Base-by-base conservation (phyloP, 2,329 filamentous ascomycete genomes). In the Pyrenophora tritici-repentis region DNA sequence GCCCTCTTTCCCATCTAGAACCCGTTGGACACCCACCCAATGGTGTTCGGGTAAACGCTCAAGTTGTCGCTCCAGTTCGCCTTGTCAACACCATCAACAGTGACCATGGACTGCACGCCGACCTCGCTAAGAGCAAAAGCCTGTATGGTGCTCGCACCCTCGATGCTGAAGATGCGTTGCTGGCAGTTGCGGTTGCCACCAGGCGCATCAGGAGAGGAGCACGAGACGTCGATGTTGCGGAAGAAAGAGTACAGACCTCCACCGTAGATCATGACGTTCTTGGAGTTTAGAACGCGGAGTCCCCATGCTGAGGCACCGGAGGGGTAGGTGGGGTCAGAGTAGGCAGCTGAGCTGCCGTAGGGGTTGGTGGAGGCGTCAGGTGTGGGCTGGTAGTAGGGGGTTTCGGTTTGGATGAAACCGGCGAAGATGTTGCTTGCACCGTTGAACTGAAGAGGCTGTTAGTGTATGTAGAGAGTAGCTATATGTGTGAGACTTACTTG, bases 381-480 rank as follows among this genome's bases (percentile, higher is more conserved):
- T 75, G 91, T 91, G 69, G 88, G 84, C 78, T 95, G 89, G 81
- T 87, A 91, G 79, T 86, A 85, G 10, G 92, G 89, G 2, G 92
- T 96, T 77, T 97, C 93, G 5, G 89, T 90, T 78, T 97, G 93
- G 66, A 96, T 91, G 52, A 90, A 78, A 10, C 84, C 86, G 78
- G 94, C 87, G 77, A 89, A 96, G 59, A 96, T 81, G 69, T 93
- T 88, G 63, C 85, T 80, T 2, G 91, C 89, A 56, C 86, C 86
- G 70, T 82, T 79, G 67, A 97, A 79, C 34, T 50, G 14, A 1
- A 8, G 16, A 3, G 26, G 5, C 13, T n/a, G 46, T 36, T 31
- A 42, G 46, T 32, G 16, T n/a, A 14, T 36, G 31, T n/a, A 17
- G 13, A 14, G 16, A 29, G 18, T 44, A 20, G 20, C 12, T 6